Evolutionary conservation across 345 rosid species (phyloP).

Genomic region (Citrus hindsii): DNA sequence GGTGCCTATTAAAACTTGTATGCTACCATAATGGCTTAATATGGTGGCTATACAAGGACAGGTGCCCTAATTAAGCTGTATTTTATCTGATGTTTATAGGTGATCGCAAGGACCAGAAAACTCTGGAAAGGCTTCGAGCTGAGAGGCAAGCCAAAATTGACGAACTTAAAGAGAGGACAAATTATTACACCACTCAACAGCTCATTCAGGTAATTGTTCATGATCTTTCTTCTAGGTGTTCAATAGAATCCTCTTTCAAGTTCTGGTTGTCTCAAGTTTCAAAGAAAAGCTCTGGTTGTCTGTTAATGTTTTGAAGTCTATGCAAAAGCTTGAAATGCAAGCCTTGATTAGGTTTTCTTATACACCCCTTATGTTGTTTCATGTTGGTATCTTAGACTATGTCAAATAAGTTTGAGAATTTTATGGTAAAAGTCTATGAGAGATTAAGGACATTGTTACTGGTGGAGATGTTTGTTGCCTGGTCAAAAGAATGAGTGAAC

Average conservation of each 20-base stretch:
- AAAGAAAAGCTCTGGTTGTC: neutral
- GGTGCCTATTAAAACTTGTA: too few species aligned
- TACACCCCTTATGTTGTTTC: neutral
- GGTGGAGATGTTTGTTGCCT: neutral
- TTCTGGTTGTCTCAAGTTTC: neutral
- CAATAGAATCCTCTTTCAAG: neutral
- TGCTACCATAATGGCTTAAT: neutral
- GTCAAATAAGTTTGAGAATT: too few species aligned
- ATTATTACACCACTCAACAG: constrained; percentile 86
- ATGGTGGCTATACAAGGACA: neutral
- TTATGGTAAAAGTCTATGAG: neutral
- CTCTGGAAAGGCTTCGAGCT: constrained; percentile 74
- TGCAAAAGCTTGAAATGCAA: neutral
- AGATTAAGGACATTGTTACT: neutral
- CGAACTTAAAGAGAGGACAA: constrained; percentile 92
- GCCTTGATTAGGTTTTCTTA: neutral
- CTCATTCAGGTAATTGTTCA: constrained; percentile 71
- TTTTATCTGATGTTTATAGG: constrained; percentile 36
- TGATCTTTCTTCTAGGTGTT: neutral
- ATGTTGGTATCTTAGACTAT: neutral
- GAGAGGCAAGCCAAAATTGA: constrained; percentile 90
- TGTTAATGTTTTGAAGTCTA: neutral
- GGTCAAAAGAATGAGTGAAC: neutral
- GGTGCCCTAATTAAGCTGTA: constrained; percentile 4
- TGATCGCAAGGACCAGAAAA: constrained; percentile 80